Evolutionary conservation across 257 asterid genomes (phyloP), one percentile per base, ranked within the genome.

Genomic region (Rauvolfia tetraphylla): DNA sequence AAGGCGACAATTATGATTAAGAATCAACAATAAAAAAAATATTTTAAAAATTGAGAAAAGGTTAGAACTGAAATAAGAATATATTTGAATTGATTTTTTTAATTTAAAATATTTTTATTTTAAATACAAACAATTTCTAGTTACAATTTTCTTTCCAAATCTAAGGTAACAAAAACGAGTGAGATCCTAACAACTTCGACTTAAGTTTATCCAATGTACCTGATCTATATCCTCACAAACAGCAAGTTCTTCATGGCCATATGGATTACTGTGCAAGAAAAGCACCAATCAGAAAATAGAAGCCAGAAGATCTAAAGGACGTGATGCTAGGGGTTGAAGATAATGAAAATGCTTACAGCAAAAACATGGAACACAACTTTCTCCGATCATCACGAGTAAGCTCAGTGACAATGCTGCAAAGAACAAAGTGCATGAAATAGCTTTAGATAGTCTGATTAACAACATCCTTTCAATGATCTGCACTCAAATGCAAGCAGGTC

Each of bases 231-330:
- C 97, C 84, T 93, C 98, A 76, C 93, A 91, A 25, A 87, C 74
- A 76, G 98, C 92, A 80, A 93, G 98, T 83, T 93, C 98, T 87
- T 91, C 96, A 10, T 91, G 98, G 41, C 98, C 98, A 79, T 93
- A 91, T 8, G 98, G 98, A 79, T 91, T 89, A 72, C 97, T 93
- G 79, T 78, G 65, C 58, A 79, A 71, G 27, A 78, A 71, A 59
- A 11, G 72, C 78, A 81, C 20, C 62, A 66, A 77, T 86, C 80
- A 86, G 84, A 71, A 61, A 67, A 54, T 75, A 14, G 42, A 54
- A 12, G 34, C 22, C 1, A 62, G 49, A 58, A 3, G 27, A 79
- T 42, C 31, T 12, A 39, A 27, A 72, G 13, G 49, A 79, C 49
- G 44, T 5, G 34, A 62, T 3, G 11, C 41, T 2, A 11, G 34